Evolutionary conservation across 1,284 basidiomycete genomes (phyloP).

Genomic region (Anthracocystis setariae): DNA sequence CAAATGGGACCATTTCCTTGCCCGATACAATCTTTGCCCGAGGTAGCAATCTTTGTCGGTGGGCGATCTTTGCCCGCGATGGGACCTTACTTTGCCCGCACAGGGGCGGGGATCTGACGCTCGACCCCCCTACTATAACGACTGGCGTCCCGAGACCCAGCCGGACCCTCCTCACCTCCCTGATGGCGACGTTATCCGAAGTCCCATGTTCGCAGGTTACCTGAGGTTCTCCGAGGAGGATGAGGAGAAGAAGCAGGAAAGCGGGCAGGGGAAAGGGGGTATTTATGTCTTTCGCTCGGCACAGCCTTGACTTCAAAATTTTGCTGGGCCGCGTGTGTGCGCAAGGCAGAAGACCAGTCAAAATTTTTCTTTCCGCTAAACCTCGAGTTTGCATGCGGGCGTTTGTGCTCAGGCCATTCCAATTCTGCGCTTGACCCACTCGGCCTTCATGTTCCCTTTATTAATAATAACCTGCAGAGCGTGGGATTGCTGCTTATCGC

Average conservation of each 20-base stretch:
- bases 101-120: not conserved
- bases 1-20: not conserved
- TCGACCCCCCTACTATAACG: not conserved
- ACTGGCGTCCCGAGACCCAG: slow-evolving; percentile 5
- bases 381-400: no score
- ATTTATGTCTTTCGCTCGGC: slow-evolving; percentile 19
- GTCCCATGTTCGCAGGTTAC: not conserved
- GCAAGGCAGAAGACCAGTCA: slow-evolving; percentile 1
- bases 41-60: no score
- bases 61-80: no score
- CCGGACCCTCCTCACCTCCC: slow-evolving; percentile 34
- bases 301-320: not conserved
- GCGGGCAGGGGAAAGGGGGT: slow-evolving; percentile 4
- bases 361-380: no score
- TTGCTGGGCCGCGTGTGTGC: not conserved
- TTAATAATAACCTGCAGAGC: not conserved
- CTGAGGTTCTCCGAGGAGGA: slow-evolving; percentile 17
- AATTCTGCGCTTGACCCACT: not conserved
- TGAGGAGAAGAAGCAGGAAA: slow-evolving; percentile 14
- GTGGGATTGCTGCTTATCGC: not conserved
- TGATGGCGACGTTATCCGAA: slow-evolving; percentile 5
- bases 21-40: no score
- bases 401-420: no score
- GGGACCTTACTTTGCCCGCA: not conserved
- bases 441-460: not conserved